These are phyloP conservation scores for Cyclostephanos invisitatus DNA, from an alignment of 108 stramenopile genomes.

Conservation along the genomic window DNA sequence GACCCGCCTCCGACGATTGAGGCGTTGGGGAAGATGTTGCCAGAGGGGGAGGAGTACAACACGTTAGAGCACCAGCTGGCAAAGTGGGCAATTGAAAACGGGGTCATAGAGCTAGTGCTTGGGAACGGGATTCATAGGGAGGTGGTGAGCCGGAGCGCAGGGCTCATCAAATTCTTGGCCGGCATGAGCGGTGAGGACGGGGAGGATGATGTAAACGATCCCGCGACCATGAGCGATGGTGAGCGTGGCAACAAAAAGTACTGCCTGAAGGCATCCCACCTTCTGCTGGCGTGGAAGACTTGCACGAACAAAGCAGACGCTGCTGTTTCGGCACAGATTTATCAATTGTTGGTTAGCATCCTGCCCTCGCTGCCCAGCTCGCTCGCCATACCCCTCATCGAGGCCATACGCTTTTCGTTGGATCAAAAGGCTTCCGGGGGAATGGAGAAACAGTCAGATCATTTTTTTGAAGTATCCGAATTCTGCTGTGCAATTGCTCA, in stretches of 20 bases:
- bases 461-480: conserved; percentile 75
- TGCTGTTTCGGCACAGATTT: conserved; percentile 81
- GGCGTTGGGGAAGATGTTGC: conserved; percentile 70
- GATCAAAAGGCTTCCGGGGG: conserved; percentile 21
- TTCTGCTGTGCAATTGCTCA: conserved; percentile 77
- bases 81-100: conserved; percentile 86
- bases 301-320: conserved; percentile 78
- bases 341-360: conserved; percentile 80
- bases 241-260: conserved; percentile 42
- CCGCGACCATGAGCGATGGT: background rate
- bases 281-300: conserved; percentile 85
- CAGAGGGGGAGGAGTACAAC: conserved; percentile 70
- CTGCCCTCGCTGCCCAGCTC: conserved; percentile 68
- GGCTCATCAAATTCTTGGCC: conserved; percentile 83
- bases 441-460: conserved; percentile 45
- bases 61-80: conserved; percentile 80
- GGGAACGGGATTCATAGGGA: conserved; percentile 81
- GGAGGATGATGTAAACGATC: conserved; percentile 11
- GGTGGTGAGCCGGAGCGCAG: conserved; percentile 73
- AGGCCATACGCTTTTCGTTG: conserved; percentile 62
- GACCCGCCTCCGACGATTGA: conserved; percentile 82
- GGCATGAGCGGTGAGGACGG: conserved; percentile 69
- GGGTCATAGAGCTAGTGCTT: conserved; percentile 79
- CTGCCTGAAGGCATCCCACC: conserved; percentile 75
- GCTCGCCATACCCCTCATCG: conserved; percentile 79